These are phyloP conservation scores for Conticribra weissflogii DNA, from an alignment of 108 stramenopile genomes.

Conservation along the genomic window DNA sequence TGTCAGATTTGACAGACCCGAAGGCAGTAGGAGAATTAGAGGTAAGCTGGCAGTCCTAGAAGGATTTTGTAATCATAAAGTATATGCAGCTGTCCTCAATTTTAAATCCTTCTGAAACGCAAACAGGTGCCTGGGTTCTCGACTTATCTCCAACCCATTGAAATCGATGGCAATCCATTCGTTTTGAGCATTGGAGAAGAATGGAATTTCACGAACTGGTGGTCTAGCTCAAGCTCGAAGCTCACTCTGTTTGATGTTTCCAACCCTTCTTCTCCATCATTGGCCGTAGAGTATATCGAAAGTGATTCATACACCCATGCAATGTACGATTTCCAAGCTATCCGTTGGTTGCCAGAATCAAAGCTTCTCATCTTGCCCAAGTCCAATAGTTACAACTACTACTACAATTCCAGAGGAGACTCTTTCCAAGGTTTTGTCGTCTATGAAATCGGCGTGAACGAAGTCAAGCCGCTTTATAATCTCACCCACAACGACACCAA, in stretches of 20 bases:
- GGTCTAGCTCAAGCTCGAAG: neutral
- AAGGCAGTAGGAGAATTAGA: neutral
- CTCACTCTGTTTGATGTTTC: conserved; percentile 13
- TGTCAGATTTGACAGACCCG: conserved; percentile 6
- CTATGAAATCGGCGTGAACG: neutral
- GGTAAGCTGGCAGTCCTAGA: neutral
- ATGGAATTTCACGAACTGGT: neutral
- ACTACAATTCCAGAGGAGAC: neutral
- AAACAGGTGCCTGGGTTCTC: conserved; percentile 1
- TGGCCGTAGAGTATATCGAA: neutral
- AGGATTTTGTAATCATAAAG: neutral
- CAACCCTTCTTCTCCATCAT: conserved; percentile 3
- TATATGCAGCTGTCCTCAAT: neutral
- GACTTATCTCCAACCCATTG: conserved; percentile 7
- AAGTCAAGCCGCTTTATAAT: neutral
- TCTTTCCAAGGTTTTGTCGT: neutral
- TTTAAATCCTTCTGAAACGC: neutral
- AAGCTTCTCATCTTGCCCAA: conserved; percentile 9
- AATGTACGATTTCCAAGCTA: conserved; percentile 5
- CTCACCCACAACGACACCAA: neutral
- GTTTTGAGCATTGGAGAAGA: conserved; percentile 12
- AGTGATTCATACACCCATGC: neutral
- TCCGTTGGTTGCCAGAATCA: conserved; percentile 6
- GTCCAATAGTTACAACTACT: conserved; percentile 4
- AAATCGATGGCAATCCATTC: neutral